Percentiles rank a stretch among this genome's conserved stretches.
These are phyloP conservation scores for Diutina catenulata DNA, from an alignment of 1,139 yeast species.

Conservation along the genomic window DNA sequence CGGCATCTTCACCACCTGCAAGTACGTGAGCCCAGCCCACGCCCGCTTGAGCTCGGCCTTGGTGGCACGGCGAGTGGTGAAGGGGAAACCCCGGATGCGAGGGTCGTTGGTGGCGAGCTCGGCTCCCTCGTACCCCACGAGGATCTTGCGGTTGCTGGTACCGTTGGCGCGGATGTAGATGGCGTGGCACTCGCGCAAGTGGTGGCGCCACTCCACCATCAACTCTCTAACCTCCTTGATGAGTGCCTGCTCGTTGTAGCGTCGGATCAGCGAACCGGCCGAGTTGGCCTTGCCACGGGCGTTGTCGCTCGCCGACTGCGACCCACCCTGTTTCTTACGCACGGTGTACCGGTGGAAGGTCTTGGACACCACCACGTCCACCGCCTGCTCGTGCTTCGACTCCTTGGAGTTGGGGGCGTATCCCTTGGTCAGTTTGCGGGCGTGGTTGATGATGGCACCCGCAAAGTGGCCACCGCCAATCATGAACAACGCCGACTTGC, in stretches of 20 bases:
- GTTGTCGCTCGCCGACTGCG: slow-evolving; percentile 87
- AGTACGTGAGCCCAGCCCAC: slow-evolving; percentile 68
- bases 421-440: slow-evolving; percentile 44
- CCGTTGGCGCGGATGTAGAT: slow-evolving; percentile 86
- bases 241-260: slow-evolving; percentile 82
- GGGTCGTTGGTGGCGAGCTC: slow-evolving; percentile 36
- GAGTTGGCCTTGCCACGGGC: slow-evolving; percentile 93
- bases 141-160: slow-evolving; percentile 46
- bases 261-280: slow-evolving; percentile 84
- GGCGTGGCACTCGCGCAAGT: slow-evolving; percentile 46
- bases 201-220: slow-evolving; percentile 49
- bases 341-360: slow-evolving; percentile 94
- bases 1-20: slow-evolving; percentile 47
- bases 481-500: slow-evolving; percentile 72
- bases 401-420: slow-evolving; percentile 32
- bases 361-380: slow-evolving; percentile 60
- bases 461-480: slow-evolving; percentile 98
- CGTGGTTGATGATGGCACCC: slow-evolving; percentile 81
- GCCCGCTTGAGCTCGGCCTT: slow-evolving; percentile 69
- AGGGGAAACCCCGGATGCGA: slow-evolving; percentile 64
- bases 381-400: slow-evolving; percentile 42
- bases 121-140: slow-evolving; percentile 58
- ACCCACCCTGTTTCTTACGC: slow-evolving; percentile 95
- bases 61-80: slow-evolving; percentile 85
- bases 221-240: slow-evolving; percentile 64